A percentile compares a stretch with the other conserved stretches of the same genome.
Conservation (phyloP, 2,329 filamentous ascomycete species). For the Cryphonectria naterciae region DNA sequence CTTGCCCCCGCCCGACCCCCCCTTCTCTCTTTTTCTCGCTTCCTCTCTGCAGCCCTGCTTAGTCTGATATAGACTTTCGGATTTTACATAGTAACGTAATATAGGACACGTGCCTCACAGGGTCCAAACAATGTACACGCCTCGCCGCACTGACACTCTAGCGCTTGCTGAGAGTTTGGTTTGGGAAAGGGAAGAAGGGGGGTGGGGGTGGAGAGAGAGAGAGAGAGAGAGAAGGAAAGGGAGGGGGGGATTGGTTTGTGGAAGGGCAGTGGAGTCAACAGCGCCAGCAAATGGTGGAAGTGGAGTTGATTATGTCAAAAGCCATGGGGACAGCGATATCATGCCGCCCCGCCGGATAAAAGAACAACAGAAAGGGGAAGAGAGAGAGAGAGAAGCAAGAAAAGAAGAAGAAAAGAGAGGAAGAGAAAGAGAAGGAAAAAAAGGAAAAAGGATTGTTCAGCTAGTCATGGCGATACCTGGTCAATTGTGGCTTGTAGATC, state of each 20-base stretch:
- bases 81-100: not conserved
- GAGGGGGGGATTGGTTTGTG: too few species aligned
- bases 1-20: too few species aligned
- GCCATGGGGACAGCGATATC: not conserved
- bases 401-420: not conserved
- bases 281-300: not conserved
- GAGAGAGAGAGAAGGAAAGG: too few species aligned
- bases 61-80: not conserved
- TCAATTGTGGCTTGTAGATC: conserved; percentile 1
- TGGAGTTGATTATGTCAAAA: not conserved
- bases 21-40: not conserved
- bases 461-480: not conserved
- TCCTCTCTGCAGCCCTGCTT: not conserved
- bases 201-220: not conserved
- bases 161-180: not conserved
- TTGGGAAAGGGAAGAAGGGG: not conserved
- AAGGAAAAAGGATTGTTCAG: not conserved
- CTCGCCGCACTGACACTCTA: not conserved
- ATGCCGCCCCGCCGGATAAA: not conserved
- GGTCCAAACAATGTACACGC: not conserved
- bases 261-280: not conserved
- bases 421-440: not conserved
- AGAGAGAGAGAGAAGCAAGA: not conserved
- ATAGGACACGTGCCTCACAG: not conserved
- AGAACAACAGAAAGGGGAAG: not conserved